Evolutionary conservation across 305 asterid genomes (phyloP).

Genomic region (Solanum aculeatissimum): DNA sequence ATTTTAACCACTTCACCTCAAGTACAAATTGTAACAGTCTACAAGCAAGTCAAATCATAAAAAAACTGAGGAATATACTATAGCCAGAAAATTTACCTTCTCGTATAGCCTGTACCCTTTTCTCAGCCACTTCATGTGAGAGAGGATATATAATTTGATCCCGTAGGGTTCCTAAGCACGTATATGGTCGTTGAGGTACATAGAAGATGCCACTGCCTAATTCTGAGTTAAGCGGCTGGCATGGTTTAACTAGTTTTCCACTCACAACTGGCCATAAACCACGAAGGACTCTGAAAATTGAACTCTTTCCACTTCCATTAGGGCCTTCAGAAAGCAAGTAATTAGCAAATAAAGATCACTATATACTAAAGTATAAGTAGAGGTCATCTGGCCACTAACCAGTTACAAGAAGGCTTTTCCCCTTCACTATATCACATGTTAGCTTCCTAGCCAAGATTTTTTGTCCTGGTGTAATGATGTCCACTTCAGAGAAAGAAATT

Average conservation of each 20-base stretch:
- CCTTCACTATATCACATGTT: conserved; percentile 64
- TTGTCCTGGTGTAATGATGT: conserved; percentile 80
- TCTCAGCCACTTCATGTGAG: conserved; percentile 73
- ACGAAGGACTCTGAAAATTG: conserved; percentile 90
- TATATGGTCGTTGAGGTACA: conserved; percentile 94
- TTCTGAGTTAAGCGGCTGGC: conserved; percentile 29
- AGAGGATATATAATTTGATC: conserved; percentile 97
- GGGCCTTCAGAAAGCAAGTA: conserved; percentile 51
- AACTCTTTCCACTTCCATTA: conserved; percentile 99
- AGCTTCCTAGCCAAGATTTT: conserved; percentile 80
- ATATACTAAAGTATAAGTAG: background rate
- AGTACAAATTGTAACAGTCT: background rate
- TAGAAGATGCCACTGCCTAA: conserved; percentile 57
- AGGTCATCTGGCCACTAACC: conserved; percentile 45
- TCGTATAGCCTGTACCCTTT: conserved; percentile 22
- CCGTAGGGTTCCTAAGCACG: conserved; percentile 96
- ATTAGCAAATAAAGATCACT: background rate
- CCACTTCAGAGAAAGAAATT: conserved; percentile 82
- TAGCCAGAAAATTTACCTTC: conserved; percentile 34
- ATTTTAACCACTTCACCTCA: background rate
- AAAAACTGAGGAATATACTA: background rate
- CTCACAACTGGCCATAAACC: conserved; percentile 95
- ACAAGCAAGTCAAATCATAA: background rate
- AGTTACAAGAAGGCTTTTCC: conserved; percentile 90
- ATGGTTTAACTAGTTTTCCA: conserved; percentile 68